These are phyloP conservation scores for Cantharellus cinnabarinus DNA, from an alignment of 768 basidiomycete species.

Conservation along the genomic window DNA sequence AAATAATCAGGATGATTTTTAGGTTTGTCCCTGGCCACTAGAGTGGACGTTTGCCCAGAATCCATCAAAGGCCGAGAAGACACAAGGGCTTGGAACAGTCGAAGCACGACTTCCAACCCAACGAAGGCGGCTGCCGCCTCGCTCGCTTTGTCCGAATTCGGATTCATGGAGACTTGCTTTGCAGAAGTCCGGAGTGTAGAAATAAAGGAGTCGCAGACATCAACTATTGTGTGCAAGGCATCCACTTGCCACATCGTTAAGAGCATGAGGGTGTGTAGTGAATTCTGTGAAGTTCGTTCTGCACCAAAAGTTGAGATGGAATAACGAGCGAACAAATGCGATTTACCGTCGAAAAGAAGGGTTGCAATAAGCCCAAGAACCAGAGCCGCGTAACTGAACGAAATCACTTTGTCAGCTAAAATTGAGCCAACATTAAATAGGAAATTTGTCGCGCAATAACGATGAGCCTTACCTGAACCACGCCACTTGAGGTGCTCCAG, in stretches of 20 bases:
- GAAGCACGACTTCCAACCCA: constrained; percentile 61
- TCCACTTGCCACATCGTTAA: constrained; percentile 48
- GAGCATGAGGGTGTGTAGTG: constrained; percentile 67
- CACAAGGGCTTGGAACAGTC: constrained; percentile 54
- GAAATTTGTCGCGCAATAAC: neutral
- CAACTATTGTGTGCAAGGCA: constrained; percentile 49
- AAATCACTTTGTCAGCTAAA: constrained; percentile 23
- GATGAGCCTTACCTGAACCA: constrained; percentile 28
- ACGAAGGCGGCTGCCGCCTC: constrained; percentile 59
- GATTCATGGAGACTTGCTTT: neutral
- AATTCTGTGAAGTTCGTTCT: constrained; percentile 61
- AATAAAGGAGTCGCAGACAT: constrained; percentile 34
- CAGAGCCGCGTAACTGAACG: constrained; percentile 32
- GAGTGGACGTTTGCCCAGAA: constrained; percentile 57
- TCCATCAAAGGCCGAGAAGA: constrained; percentile 69
- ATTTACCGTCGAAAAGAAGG: constrained; percentile 39
- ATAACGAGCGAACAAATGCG: neutral
- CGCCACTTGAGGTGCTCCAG: constrained; percentile 42
- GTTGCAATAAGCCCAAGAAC: constrained; percentile 32
- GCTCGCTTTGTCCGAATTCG: constrained; percentile 14
- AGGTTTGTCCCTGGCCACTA: constrained; percentile 56
- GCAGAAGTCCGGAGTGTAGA: constrained; percentile 28
- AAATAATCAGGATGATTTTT: constrained; percentile 64
- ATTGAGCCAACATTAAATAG: constrained; percentile 1
- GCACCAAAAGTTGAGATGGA: neutral